Percentiles rank a stretch among this genome's conserved stretches.
phyloP scores from a whole-genome alignment of 257 asterid species.

The Capsicum rhomboideum region DNA sequence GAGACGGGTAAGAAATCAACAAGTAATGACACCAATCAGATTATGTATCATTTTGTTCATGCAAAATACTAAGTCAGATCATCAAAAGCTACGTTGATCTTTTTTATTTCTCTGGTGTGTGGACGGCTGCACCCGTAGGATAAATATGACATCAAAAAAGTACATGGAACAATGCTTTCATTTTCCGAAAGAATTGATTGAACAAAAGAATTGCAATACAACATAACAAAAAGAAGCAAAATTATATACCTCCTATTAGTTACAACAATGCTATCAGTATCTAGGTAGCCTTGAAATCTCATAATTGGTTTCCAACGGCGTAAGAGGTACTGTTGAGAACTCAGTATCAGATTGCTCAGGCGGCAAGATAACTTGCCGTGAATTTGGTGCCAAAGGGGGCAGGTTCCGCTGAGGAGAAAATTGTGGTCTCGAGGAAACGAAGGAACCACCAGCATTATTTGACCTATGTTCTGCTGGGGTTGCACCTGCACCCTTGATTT shows the following conservation, averaged over 20 bases:
- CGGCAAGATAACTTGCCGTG: constrained; percentile 27
- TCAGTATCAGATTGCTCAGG: constrained; percentile 59
- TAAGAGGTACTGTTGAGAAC: constrained; percentile 84
- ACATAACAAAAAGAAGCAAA: constrained; percentile 17
- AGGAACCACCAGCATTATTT: neutral
- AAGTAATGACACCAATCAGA: neutral
- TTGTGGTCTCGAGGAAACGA: constrained; percentile 24
- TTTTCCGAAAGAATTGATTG: neutral
- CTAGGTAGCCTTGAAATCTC: constrained; percentile 42
- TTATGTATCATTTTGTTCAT: no score
- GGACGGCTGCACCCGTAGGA: neutral
- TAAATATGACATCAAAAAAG: neutral
- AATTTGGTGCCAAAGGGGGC: constrained; percentile 19
- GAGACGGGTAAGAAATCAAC: neutral
- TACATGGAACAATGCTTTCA: neutral
- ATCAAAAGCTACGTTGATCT: neutral
- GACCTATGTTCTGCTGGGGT: constrained; percentile 24
- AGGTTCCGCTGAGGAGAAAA: constrained; percentile 35
- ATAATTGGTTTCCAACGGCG: constrained; percentile 47
- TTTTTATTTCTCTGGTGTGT: no score
- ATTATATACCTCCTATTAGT: constrained; percentile 19
- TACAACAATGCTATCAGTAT: constrained; percentile 32
- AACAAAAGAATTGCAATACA: constrained; percentile 10
- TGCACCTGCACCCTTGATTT: constrained; percentile 16
- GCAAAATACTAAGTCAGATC: neutral